phyloP scores from a whole-genome alignment of 2,329 filamentous ascomycete genomes.

The Aschersonia sp. region DNA sequence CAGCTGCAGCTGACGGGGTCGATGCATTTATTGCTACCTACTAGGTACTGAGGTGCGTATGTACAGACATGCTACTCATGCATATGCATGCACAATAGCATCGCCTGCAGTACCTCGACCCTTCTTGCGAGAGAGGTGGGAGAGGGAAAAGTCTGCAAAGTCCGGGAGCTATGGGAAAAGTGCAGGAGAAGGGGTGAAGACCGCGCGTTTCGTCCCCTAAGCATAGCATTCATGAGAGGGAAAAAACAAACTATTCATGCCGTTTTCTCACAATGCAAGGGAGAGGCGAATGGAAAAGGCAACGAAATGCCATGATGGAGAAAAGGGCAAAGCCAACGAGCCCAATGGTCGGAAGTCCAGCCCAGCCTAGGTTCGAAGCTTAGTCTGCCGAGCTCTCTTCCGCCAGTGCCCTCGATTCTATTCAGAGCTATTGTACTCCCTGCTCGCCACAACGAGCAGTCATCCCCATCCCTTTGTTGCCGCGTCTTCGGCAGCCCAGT shows the following conservation, averaged over 20 bases:
- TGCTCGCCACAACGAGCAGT: not conserved
- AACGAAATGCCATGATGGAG: not conserved
- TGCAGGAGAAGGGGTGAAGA: not conserved
- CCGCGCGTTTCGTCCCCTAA: too few relatives aligned
- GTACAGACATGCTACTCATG: not conserved
- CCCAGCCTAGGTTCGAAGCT: not conserved
- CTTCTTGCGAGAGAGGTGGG: not conserved
- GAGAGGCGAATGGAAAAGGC: not conserved
- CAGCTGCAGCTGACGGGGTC: not conserved
- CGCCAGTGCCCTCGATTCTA: not conserved
- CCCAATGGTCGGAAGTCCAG: not conserved
- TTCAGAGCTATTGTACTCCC: not conserved
- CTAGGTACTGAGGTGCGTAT: not conserved
- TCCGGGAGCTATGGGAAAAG: not conserved
- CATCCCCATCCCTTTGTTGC: not conserved
- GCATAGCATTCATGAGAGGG: too few relatives aligned
- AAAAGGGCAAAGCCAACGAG: not conserved
- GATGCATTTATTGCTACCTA: not conserved
- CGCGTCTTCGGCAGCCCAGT: not conserved
- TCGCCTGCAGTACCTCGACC: not conserved
- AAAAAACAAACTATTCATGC: not conserved
- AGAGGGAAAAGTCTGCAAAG: not conserved
- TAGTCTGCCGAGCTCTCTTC: not conserved
- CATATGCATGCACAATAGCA: not conserved
- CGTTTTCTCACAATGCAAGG: not conserved